These are phyloP conservation scores for Lobosporangium transversale DNA, from an alignment of 192 early-diverging fungal species.

Conservation along the genomic window DNA sequence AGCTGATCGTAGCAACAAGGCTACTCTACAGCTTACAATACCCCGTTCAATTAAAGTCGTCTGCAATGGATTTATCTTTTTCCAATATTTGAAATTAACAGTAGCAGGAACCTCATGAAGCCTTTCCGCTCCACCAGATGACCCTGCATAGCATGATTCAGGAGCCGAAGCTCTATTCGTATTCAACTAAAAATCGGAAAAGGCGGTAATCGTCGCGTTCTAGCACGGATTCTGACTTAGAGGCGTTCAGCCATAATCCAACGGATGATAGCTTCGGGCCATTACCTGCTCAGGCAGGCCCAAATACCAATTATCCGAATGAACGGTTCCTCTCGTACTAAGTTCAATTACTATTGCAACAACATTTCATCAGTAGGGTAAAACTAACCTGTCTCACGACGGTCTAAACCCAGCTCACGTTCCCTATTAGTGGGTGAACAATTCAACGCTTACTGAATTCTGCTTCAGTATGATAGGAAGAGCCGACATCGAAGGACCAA, in stretches of 20 bases:
- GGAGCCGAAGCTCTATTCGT: constrained; percentile 9
- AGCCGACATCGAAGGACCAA: constrained; percentile 89
- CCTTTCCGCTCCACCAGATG: neutral
- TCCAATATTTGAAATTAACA: constrained; percentile 1
- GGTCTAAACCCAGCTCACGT: constrained; percentile 94
- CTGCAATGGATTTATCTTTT: no score
- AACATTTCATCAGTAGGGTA: constrained; percentile 33
- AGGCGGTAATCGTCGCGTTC: constrained; percentile 38
- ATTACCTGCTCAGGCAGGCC: constrained; percentile 28
- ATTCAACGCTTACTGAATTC: constrained; percentile 88
- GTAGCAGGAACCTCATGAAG: neutral
- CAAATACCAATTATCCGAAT: constrained; percentile 37
- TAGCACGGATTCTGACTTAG: constrained; percentile 34
- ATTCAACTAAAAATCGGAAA: constrained; percentile 32
- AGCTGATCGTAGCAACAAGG: no score
- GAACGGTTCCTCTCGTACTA: constrained; percentile 26
- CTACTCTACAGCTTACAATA: no score
- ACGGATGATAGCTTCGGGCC: constrained; percentile 39
- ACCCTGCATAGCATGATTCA: neutral
- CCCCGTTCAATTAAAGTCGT: no score
- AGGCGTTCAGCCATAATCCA: constrained; percentile 38
- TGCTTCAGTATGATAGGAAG: constrained; percentile 89
- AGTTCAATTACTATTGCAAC: constrained; percentile 23
- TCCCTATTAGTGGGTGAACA: constrained; percentile 91
- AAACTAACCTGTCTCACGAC: constrained; percentile 83